Base-by-base conservation (phyloP, 106 monocot species). In the Cymbidium sinense region DNA sequence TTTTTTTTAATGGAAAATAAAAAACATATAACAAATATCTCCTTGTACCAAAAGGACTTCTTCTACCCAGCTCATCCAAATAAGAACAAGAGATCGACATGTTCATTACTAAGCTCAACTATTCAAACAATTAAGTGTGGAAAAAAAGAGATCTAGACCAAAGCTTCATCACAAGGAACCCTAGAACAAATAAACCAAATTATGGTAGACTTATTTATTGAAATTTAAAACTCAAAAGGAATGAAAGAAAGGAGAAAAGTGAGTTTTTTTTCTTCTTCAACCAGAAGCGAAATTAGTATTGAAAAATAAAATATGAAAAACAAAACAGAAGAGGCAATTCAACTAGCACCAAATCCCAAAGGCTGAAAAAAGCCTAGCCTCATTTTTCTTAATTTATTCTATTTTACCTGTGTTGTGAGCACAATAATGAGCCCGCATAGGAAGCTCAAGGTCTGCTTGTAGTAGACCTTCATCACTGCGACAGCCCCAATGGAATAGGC, bases 401-500 rank as follows among this genome's bases (percentile, higher is more conserved):
- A 67, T 33, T 47, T 62, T 74, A 89, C 94, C 93, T 95, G 95
- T 7, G 93, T 93, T 39, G 95, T 95, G 76, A 95, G 80, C 64
- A 93, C 90, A 73, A 95, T 92, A 81, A 95, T 35, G 41, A 95
- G 83, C 10, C 78, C 88, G 70, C 92, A 92, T 31, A 90, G 61
- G 72, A 95, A 95, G 70, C 80, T 80, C 30, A 95, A 52, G 51
- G 65, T 67, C 85, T 93, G 92, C 81, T 88, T 90, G 70, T 95
- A 95, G 55, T 92, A 95, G 19, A 85, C 86, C 90, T 95, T 95
- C 93, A 95, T 92, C 52, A 92, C 90, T 27, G 95, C 89, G 76
- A 95, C 90, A 36, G 92, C 95, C 41, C 92, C 92, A 52, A 95
- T 95, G 73, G 95, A 92, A 79, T 95, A 95, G 41, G 92, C 90